Percentiles rank a stretch among this genome's conserved stretches.
Conservation (phyloP, 2,329 filamentous ascomycete species). For the Aspergillus sp. region DNA sequence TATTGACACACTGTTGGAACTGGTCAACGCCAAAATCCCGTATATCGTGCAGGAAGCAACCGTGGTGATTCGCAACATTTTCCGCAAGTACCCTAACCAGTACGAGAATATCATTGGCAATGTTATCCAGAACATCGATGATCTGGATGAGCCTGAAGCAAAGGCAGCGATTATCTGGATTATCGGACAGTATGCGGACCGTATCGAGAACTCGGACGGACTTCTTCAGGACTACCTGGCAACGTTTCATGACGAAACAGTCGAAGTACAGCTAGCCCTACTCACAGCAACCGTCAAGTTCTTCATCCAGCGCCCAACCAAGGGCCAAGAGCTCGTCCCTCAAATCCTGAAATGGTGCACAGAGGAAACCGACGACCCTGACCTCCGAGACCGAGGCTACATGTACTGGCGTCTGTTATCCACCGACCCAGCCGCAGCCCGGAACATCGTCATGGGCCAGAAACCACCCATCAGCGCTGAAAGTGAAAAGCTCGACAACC, state of each 20-base stretch:
- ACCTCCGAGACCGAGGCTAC: constrained; percentile 89
- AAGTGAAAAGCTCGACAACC: constrained; percentile 84
- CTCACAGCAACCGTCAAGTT: constrained; percentile 95
- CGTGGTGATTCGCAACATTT: constrained; percentile 97
- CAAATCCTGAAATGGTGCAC: constrained; percentile 98
- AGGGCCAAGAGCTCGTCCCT: constrained; percentile 86
- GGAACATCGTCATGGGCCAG: constrained; percentile 88
- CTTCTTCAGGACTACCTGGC: constrained; percentile 92
- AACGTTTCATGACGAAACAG: constrained; percentile 86
- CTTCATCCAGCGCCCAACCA: constrained; percentile 93
- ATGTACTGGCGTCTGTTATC: constrained; percentile 99
- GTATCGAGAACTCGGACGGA: constrained; percentile 93
- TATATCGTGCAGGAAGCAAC: constrained; percentile 99
- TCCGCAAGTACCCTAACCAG: constrained; percentile 97
- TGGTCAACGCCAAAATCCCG: constrained; percentile 95
- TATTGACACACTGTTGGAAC: constrained; percentile 84
- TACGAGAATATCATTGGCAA: constrained; percentile 97
- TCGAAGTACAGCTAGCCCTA: constrained; percentile 90
- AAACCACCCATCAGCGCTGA: constrained; percentile 96
- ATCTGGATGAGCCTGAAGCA: constrained; percentile 91
- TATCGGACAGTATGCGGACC: constrained; percentile 93
- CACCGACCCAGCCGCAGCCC: constrained; percentile 80
- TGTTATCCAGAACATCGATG: constrained; percentile 92
- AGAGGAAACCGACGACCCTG: constrained; percentile 97
- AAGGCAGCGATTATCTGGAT: constrained; percentile 99